A percentile compares a stretch with the other conserved stretches of the same genome.
These are phyloP conservation scores for Dioscorea zingiberensis DNA, from an alignment of 106 monocot species.

Conservation along the genomic window DNA sequence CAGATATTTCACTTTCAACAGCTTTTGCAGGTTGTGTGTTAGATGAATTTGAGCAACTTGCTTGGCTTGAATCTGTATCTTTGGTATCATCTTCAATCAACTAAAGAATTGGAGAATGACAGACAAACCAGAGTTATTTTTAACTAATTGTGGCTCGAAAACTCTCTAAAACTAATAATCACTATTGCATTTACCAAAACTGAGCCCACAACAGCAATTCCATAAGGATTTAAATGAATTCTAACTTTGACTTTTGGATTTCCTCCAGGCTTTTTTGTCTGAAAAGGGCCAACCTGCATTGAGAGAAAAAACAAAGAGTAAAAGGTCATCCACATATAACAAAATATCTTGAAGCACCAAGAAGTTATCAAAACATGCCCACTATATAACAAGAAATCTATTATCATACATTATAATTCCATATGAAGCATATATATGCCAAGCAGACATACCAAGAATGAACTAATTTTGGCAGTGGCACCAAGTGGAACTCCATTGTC, in stretches of 20 bases:
- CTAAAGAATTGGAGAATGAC: constrained; percentile 33
- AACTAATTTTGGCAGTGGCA: constrained; percentile 40
- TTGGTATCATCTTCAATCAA: constrained; percentile 57
- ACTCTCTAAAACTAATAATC: neutral
- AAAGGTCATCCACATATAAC: neutral
- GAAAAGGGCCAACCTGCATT: constrained; percentile 72
- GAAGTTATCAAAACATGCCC: neutral
- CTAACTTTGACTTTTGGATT: constrained; percentile 57
- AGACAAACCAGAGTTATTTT: constrained; percentile 14
- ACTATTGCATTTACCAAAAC: constrained; percentile 37
- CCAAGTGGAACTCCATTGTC: constrained; percentile 57
- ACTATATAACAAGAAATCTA: neutral
- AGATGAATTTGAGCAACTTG: constrained; percentile 12
- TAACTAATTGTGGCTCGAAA: neutral
- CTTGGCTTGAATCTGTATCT: constrained; percentile 11
- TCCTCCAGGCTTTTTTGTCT: constrained; percentile 26
- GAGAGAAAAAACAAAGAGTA: neutral
- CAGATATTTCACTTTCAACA: constrained; percentile 19
- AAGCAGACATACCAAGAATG: constrained; percentile 44
- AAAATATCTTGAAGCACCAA: neutral
- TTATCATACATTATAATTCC: neutral
- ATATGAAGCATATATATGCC: neutral
- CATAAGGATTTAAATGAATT: constrained; percentile 64
- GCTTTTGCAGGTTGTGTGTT: constrained; percentile 15
- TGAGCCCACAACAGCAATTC: constrained; percentile 58